Conservation (phyloP, 805 yeast species). For the Starmerella geochares region DNA sequence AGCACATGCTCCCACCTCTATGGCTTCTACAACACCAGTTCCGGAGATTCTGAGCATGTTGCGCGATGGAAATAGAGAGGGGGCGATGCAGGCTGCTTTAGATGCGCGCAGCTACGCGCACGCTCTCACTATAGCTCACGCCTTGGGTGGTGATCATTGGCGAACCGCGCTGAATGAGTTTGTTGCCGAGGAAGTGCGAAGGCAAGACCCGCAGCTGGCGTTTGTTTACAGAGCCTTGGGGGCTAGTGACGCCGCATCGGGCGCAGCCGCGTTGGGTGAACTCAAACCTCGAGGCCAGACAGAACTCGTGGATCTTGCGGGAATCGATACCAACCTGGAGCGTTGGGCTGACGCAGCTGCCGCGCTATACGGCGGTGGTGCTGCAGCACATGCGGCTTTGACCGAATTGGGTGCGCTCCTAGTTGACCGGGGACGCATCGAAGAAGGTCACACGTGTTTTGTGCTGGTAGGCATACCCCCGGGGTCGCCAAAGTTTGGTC, state of each 20-base stretch:
- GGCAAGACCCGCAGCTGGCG: slow-evolving; percentile 38
- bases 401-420: slow-evolving; percentile 34
- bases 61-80: slow-evolving; percentile 54
- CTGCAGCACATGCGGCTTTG: slow-evolving; percentile 28
- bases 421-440: slow-evolving; percentile 31
- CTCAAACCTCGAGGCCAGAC: slow-evolving; percentile 33
- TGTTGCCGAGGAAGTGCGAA: slow-evolving; percentile 39
- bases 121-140: slow-evolving; percentile 59
- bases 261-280: slow-evolving; percentile 43
- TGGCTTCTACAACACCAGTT: not conserved
- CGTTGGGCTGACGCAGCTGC: slow-evolving; percentile 31
- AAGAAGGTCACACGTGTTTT: slow-evolving; percentile 35
- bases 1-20: too few relatives aligned
- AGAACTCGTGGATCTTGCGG: slow-evolving; percentile 10
- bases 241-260: slow-evolving; percentile 38
- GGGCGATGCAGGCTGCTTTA: slow-evolving; percentile 56
- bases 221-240: slow-evolving; percentile 52
- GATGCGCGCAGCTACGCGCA: slow-evolving; percentile 63
- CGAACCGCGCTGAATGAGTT: slow-evolving; percentile 48
- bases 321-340: slow-evolving; percentile 19
- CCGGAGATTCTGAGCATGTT: slow-evolving; percentile 33
- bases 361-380: slow-evolving; percentile 22
- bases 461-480: slow-evolving; percentile 29
- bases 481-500: slow-evolving; percentile 25
- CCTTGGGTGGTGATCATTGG: slow-evolving; percentile 55